Evolutionary conservation across 306 rosid species (phyloP).

Genomic region (Inga oerstediana): DNA sequence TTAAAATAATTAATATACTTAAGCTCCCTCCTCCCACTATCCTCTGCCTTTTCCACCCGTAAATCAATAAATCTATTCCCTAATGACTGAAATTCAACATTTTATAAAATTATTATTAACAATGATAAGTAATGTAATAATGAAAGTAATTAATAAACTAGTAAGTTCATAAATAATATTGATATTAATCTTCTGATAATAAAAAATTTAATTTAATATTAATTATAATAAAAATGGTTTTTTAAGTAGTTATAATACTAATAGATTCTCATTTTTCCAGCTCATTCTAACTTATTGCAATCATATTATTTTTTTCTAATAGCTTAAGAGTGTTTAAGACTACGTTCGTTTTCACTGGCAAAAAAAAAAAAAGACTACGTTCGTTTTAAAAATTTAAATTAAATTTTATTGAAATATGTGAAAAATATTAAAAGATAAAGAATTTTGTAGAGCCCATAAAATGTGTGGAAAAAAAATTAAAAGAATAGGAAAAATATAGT

Average conservation of each 20-base stretch:
- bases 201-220: too few species aligned
- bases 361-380: neutral
- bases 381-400: neutral
- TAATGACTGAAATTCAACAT: too few species aligned
- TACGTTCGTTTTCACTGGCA: too few species aligned
- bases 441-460: neutral
- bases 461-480: neutral
- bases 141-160: too few species aligned
- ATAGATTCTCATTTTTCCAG: neutral
- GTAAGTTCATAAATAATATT: neutral
- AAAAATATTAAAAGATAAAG: neutral
- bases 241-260: neutral
- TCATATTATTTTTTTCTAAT: neutral
- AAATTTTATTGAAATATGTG: neutral
- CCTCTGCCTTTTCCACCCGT: too few species aligned
- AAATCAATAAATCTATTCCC: neutral
- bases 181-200: neutral
- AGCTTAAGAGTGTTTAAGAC: neutral
- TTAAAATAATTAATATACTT: too few species aligned
- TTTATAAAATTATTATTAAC: too few species aligned
- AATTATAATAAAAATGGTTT: neutral
- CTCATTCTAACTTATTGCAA: neutral
- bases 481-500: neutral
- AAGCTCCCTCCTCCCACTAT: too few species aligned
- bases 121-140: neutral